Base-by-base conservation (phyloP, 805 yeast species). In the Ogataea pignaliae region DNA sequence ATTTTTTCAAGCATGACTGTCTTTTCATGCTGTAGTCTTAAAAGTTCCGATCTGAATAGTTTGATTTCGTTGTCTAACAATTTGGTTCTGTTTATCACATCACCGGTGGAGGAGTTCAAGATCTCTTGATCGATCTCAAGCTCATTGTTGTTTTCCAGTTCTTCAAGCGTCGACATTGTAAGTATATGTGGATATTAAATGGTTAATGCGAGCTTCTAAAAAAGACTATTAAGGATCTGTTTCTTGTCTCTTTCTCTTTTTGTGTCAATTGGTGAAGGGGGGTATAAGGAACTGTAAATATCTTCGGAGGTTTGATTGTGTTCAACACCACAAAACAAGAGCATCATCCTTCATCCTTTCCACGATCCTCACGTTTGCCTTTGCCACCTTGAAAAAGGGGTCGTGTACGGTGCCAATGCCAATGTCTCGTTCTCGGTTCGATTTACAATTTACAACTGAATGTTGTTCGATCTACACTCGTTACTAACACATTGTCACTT, bases 21-120 rank as follows among this genome's bases (percentile, higher is more conserved):
- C 70, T 88, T 88, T 59, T 93, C 99, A 68, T 93, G 98, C 34
- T 85, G 77, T 46, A 93, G 72, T 63, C 98, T 78, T 66, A 89
- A 93, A 56, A 83, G 74, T 69, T 93, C 99, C 6, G 96, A 86
- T 57, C 86, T 78, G 84, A 93, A 88, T 57, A 93, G 89, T 63
- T 90, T 88, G 66, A 93, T 90, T 63, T 93, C 98, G 64, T 93
- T 93, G 60, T 91, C 97, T 56, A 93, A 74, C 48, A 93, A 72
- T 54, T 86, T 86, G 26, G 96, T 80, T 57, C 98, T 81, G 63
- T 88, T 90, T 61, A 76, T 73, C 56, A 93, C 79, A 56, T 93
- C 98, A 21, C 81, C 77, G 1, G 96, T 83, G 32, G 96, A 78
- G 40, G 88, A 78, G 48, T 70, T 71, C 53, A 86, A 68, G 63